Percentiles rank a stretch among this genome's conserved stretches.
Evolutionary conservation across 1,284 basidiomycete species (phyloP).

Genomic region (Rhodotorula sp.): DNA sequence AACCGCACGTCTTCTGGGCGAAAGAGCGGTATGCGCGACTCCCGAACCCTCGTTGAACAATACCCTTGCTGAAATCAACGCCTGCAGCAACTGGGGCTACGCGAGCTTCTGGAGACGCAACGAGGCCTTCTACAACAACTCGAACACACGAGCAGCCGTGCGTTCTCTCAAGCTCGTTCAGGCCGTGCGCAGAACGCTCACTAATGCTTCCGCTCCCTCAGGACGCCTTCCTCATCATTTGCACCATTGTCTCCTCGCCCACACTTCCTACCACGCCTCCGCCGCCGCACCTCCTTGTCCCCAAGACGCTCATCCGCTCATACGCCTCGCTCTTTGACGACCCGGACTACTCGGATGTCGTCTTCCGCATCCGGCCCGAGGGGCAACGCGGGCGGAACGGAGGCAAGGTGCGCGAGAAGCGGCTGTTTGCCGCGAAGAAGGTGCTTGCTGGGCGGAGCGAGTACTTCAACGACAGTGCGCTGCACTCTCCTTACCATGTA

Average conservation of each 20-base stretch:
- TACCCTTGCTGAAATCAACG: too few relatives aligned
- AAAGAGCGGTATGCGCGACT: conserved; percentile 48
- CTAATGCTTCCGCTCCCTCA: not conserved
- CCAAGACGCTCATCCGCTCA: conserved; percentile 44
- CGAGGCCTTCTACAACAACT: conserved; percentile 49
- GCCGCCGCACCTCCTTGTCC: conserved; percentile 43
- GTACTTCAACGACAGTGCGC: conserved; percentile 48
- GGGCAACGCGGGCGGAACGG: not conserved
- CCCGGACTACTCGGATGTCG: conserved; percentile 46
- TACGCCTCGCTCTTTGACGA: conserved; percentile 48
- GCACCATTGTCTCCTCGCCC: conserved; percentile 50
- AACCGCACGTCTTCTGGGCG: conserved; percentile 50
- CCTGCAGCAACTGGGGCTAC: conserved; percentile 48
- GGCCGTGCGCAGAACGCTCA: not conserved
- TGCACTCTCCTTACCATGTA: too few relatives aligned
- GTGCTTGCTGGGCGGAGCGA: conserved; percentile 51
- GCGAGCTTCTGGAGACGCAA: conserved; percentile 42
- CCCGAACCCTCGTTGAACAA: too few relatives aligned
- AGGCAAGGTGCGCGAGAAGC: conserved; percentile 32
- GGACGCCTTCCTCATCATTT: conserved; percentile 52
- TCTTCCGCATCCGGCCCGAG: conserved; percentile 44
- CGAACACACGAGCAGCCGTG: conserved; percentile 15
- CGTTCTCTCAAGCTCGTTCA: not conserved
- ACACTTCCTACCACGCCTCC: conserved; percentile 26
- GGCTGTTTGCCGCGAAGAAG: conserved; percentile 52